Percentiles rank a stretch among this genome's conserved stretches.
phyloP scores from a whole-genome alignment of 2,329 filamentous ascomycete genomes.

The Botrytis sinoallii region DNA sequence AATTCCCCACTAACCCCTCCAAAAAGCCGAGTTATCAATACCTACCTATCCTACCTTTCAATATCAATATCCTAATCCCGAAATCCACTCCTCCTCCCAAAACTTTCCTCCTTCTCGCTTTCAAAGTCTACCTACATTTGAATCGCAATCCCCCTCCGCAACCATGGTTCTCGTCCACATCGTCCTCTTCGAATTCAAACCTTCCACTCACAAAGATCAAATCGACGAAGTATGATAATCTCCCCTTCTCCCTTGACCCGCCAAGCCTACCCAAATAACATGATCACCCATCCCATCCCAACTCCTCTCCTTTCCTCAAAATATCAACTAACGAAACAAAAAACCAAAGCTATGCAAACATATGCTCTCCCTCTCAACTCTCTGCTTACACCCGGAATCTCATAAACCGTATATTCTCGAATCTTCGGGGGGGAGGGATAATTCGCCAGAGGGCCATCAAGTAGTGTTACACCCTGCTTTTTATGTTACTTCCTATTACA shows the following conservation, averaged over 20 bases:
- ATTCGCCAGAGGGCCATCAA: conserved; percentile 58
- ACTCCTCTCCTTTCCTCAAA: too few species aligned
- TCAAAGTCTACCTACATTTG: accelerated
- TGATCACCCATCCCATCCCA: neutral
- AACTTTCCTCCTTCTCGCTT: neutral
- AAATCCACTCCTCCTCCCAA: neutral
- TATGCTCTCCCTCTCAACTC: conserved; percentile 55
- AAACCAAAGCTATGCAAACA: conserved; percentile 49
- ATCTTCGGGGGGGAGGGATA: conserved; percentile 57
- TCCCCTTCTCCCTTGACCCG: neutral
- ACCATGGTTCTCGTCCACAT: conserved; percentile 65
- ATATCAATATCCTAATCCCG: neutral
- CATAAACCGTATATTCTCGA: conserved; percentile 59
- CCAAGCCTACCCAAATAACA: neutral
- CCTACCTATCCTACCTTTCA: neutral
- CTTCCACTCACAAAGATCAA: conserved; percentile 45
- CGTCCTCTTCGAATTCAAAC: conserved; percentile 65
- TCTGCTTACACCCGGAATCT: conserved; percentile 58
- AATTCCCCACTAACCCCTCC: neutral
- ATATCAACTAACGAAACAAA: neutral
- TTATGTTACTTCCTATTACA: neutral
- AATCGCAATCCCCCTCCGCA: neutral
- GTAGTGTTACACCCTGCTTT: conserved; percentile 41
- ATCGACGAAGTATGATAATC: conserved; percentile 52
- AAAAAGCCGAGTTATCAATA: too few species aligned